Conservation (phyloP, 805 yeast species). For the Pichia heedii region DNA sequence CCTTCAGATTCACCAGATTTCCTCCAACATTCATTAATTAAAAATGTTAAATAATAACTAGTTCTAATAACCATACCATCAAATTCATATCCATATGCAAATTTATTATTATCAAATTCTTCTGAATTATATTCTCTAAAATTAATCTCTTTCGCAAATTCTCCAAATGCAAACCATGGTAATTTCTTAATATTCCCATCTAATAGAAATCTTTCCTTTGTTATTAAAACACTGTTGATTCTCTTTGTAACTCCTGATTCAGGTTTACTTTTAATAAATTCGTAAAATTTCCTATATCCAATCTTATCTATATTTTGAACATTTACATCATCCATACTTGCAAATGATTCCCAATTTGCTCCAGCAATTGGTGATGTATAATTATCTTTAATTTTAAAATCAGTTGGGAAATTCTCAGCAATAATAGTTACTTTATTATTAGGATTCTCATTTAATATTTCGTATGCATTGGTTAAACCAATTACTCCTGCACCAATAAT, state of each 20-base stretch:
- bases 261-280: slow-evolving; percentile 39
- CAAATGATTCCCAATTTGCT: slow-evolving; percentile 63
- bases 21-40: slow-evolving; percentile 26
- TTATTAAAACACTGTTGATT: slow-evolving; percentile 12
- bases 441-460: slow-evolving; percentile 27
- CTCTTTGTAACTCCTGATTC: slow-evolving; percentile 37
- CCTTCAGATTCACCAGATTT: slow-evolving; percentile 9
- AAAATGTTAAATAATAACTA: slow-evolving; percentile 21
- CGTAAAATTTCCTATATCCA: slow-evolving; percentile 39
- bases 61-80: slow-evolving; percentile 28
- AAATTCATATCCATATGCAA: slow-evolving; percentile 36
- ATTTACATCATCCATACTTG: slow-evolving; percentile 30
- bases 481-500: slow-evolving; percentile 42
- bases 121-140: slow-evolving; percentile 26
- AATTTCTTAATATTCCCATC: slow-evolving; percentile 11
- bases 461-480: slow-evolving; percentile 44
- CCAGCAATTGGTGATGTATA: slow-evolving; percentile 67
- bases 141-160: slow-evolving; percentile 22
- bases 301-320: slow-evolving; percentile 35
- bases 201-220: slow-evolving; percentile 13
- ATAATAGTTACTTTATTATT: slow-evolving; percentile 36
- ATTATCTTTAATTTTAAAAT: slow-evolving; percentile 32
- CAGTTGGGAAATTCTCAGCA: slow-evolving; percentile 47
- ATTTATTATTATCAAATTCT: slow-evolving; percentile 29
- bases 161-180: slow-evolving; percentile 40